These are phyloP conservation scores for Scheffersomyces titani DNA, from an alignment of 1,139 yeast species.

Conservation along the genomic window DNA sequence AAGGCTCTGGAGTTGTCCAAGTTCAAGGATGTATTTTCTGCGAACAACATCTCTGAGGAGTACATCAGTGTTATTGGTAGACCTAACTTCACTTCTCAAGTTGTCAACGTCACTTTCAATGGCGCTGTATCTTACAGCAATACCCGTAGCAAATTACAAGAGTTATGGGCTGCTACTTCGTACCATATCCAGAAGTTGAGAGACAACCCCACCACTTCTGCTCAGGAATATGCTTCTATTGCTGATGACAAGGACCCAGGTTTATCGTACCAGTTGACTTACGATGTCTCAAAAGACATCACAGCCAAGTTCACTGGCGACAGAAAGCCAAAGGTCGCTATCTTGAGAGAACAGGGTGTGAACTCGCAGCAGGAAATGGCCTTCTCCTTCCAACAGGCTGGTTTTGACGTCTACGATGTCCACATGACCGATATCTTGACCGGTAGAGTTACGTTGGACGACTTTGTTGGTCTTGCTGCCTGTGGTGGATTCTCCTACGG, in stretches of 20 bases:
- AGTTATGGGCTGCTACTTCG: slow-evolving; percentile 86
- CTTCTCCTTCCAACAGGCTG: slow-evolving; percentile 93
- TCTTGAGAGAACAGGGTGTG: slow-evolving; percentile 97
- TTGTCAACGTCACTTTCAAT: slow-evolving; percentile 49
- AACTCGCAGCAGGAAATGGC: slow-evolving; percentile 99
- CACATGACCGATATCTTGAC: slow-evolving; percentile 92
- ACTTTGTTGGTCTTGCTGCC: slow-evolving; percentile 93
- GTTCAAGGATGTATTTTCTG: slow-evolving; percentile 56
- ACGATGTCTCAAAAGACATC: slow-evolving; percentile 26
- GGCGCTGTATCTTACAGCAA: slow-evolving; percentile 49
- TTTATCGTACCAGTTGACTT: slow-evolving; percentile 76
- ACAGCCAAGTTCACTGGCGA: slow-evolving; percentile 40
- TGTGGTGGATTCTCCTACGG: slow-evolving; percentile 99
- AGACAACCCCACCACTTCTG: slow-evolving; percentile 91
- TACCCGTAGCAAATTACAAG: slow-evolving; percentile 73
- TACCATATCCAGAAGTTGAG: slow-evolving; percentile 87
- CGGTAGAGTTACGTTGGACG: slow-evolving; percentile 72
- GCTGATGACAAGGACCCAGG: slow-evolving; percentile 89
- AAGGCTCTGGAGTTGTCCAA: slow-evolving; percentile 49
- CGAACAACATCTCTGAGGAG: slow-evolving; percentile 56
- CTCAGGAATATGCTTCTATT: slow-evolving; percentile 78
- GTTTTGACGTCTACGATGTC: slow-evolving; percentile 89
- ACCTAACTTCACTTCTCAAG: slow-evolving; percentile 58
- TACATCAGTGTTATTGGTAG: slow-evolving; percentile 66
- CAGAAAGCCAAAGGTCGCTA: slow-evolving; percentile 84